Conservation (phyloP, 129 eudicot genomes). For the Centaurea solstitialis region DNA sequence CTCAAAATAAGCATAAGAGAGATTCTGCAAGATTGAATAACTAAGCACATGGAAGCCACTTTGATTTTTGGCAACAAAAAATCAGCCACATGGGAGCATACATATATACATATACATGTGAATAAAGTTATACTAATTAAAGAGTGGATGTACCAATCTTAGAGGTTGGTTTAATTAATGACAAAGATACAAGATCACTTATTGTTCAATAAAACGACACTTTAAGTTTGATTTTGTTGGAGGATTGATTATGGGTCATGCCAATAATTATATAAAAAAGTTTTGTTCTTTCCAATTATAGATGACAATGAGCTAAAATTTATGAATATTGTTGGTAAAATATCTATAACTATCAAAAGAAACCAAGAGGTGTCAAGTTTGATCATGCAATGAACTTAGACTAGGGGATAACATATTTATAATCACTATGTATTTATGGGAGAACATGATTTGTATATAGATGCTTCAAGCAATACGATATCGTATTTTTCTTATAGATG, state of each 20-base stretch:
- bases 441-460: not conserved
- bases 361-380: not conserved
- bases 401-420: not conserved
- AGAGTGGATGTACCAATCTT: not conserved
- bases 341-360: not conserved
- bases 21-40: slow-evolving; percentile 8
- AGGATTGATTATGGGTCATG: not conserved
- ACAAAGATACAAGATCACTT: not conserved
- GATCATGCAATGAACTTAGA: not conserved
- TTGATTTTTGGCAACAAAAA: not conserved
- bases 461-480: not conserved
- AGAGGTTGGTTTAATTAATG: not conserved
- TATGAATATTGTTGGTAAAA: not conserved
- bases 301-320: not conserved
- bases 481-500: not conserved
- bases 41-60: slow-evolving; percentile 35
- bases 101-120: not conserved
- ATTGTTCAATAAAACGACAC: not conserved
- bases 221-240: not conserved
- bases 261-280: too few species aligned
- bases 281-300: not conserved
- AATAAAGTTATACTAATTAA: not conserved
- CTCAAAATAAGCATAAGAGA: slow-evolving; percentile 21
- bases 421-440: not conserved
- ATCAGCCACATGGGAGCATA: slow-evolving; percentile 24